Percentiles rank a stretch among this genome's conserved stretches.
These are phyloP conservation scores for Carpinus viminea DNA, from an alignment of 306 rosid species.

Conservation along the genomic window DNA sequence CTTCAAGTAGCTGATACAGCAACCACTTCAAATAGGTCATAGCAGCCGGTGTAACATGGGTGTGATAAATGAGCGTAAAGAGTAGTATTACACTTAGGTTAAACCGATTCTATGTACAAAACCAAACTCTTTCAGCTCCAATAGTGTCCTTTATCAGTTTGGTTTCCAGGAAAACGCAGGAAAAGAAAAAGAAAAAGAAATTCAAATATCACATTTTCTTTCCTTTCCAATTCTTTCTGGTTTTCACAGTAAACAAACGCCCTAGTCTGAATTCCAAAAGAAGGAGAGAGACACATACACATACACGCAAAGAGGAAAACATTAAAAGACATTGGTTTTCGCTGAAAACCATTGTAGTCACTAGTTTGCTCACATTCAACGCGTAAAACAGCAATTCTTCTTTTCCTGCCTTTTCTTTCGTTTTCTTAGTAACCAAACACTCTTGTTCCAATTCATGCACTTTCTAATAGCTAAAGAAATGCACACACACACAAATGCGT, in stretches of 20 bases:
- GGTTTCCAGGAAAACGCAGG: not conserved
- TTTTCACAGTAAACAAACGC: not conserved
- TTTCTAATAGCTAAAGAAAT: not conserved
- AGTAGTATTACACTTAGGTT: no score
- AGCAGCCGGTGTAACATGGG: no score
- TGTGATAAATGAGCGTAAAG: no score
- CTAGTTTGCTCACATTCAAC: not conserved
- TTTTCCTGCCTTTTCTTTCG: not conserved
- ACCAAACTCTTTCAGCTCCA: not conserved
- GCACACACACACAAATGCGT: not conserved
- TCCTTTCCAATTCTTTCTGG: not conserved
- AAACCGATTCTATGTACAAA: no score
- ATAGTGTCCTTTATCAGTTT: not conserved
- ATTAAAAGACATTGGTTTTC: not conserved
- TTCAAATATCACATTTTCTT: not conserved
- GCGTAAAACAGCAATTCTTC: no score
- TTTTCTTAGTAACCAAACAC: slow-evolving; percentile 3
- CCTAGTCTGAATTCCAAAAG: not conserved
- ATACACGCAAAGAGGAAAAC: not conserved
- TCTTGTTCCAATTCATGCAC: not conserved
- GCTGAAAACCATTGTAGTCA: not conserved
- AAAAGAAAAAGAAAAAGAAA: not conserved
- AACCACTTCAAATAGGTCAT: no score
- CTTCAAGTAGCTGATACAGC: no score
- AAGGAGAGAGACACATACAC: not conserved